Conservation (phyloP, 495 filamentous ascomycete genomes). For the Podospora bellae-mahoneyi region DNA sequence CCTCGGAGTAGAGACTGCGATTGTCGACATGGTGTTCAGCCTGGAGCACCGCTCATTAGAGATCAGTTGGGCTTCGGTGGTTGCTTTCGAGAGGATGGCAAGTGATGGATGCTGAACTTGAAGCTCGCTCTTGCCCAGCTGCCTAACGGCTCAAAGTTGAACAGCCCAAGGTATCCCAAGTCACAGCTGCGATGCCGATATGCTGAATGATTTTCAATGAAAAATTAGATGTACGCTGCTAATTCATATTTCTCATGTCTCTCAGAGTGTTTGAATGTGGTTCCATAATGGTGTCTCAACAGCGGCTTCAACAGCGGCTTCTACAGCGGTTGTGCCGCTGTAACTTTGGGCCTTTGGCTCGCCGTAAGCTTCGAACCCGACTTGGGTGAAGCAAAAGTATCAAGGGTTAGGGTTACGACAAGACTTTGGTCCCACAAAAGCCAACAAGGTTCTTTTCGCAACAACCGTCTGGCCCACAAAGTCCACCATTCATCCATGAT, state of each 20-base stretch:
- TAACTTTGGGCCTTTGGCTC: no score
- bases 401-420: no score
- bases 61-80: not conserved
- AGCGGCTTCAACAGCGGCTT: no score
- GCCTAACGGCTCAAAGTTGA: not conserved
- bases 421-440: not conserved
- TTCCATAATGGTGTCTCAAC: no score
- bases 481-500: not conserved
- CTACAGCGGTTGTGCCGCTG: no score
- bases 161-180: not conserved
- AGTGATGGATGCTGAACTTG: not conserved
- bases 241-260: no score
- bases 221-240: no score
- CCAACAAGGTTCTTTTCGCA: not conserved
- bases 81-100: not conserved
- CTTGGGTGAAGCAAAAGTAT: no score
- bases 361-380: no score
- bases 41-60: not conserved
- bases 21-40: conserved; percentile 22
- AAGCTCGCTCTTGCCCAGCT: not conserved
- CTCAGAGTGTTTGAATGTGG: no score
- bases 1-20: conserved; percentile 16
- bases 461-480: not conserved
- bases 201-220: not conserved
- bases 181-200: not conserved